Base-by-base conservation (phyloP, 139 green algal species). In the Penium margaritaceum region DNA sequence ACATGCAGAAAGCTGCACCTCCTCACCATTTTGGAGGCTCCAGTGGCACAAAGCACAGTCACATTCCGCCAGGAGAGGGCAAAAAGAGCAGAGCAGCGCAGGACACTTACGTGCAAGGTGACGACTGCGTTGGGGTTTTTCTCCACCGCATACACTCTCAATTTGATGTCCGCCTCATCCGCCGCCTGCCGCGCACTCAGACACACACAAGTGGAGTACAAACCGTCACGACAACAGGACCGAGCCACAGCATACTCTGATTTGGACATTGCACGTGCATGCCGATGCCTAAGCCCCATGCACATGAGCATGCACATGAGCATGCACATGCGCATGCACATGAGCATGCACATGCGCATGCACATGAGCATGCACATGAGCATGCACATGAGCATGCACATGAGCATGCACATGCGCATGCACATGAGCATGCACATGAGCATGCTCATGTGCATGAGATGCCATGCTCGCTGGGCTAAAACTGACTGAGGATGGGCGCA, bases 41-140 rank as follows among this genome's bases (percentile, higher is more conserved):
- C n/a, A n/a, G n/a, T n/a, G n/a, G n/a, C n/a, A n/a, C n/a, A n/a
- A n/a, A n/a, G n/a, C n/a, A n/a, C n/a, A n/a, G n/a, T n/a, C n/a
- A n/a, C n/a, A n/a, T n/a, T n/a, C n/a, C n/a, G n/a, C n/a, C n/a
- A n/a, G n/a, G n/a, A n/a, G n/a, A n/a, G n/a, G n/a, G n/a, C n/a
- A n/a, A n/a, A n/a, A n/a, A n/a, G n/a, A n/a, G n/a, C n/a, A n/a
- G 32, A 65, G 32, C 9, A 12, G 32, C 9, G 14, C 9, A 65
- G 63, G 61, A 15, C 7, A 1, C 63, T 63, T 35, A 81, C 75
- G n/a, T 95, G 89, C 51, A 98, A 87, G 24, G 90, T 91, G 60
- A 97, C 84, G 5, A 98, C 78, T 0, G 95, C 95, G 65, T 96
- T 95, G 21, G 93, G 89, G 83, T 99, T 99, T 83, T 99, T 99